A percentile compares a stretch with the other conserved stretches of the same genome.
These are phyloP conservation scores for Phytophthora fragariaefolia DNA, from an alignment of 352 stramenopile genomes.

Conservation along the genomic window DNA sequence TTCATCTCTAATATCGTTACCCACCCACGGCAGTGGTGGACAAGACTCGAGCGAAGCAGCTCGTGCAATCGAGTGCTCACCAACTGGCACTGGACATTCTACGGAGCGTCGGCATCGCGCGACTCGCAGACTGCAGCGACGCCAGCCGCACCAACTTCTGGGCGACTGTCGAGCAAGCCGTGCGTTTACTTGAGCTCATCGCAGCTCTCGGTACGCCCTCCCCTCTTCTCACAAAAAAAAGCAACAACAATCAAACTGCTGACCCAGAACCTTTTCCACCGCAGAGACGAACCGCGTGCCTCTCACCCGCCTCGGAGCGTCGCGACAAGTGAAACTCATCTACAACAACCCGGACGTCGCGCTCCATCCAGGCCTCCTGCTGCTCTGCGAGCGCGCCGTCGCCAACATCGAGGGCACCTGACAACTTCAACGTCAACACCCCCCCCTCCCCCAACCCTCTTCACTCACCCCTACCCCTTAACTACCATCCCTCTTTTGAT, in stretches of 20 bases:
- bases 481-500: neutral
- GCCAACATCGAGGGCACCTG: constrained; percentile 67
- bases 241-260: no score
- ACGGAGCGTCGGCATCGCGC: constrained; percentile 32
- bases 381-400: constrained; percentile 62
- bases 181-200: constrained; percentile 59
- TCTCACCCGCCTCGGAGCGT: constrained; percentile 61
- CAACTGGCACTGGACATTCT: constrained; percentile 58
- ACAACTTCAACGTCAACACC: constrained; percentile 6
- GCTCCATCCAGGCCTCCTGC: constrained; percentile 41
- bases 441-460: no score
- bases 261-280: neutral
- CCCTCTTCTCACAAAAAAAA: no score
- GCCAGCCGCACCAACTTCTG: constrained; percentile 17
- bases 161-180: constrained; percentile 49
- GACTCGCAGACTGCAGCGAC: constrained; percentile 11
- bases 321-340: constrained; percentile 59
- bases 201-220: constrained; percentile 53
- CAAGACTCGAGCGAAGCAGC: constrained; percentile 37
- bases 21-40: constrained; percentile 21
- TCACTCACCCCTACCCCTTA: no score
- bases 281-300: constrained; percentile 59
- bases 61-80: constrained; percentile 51
- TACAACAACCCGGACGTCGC: constrained; percentile 56
- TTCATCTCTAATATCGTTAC: neutral